Percentiles rank a stretch among this genome's conserved stretches.
These are phyloP conservation scores for Striga asiatica DNA, from an alignment of 257 asterid species.

Conservation along the genomic window DNA sequence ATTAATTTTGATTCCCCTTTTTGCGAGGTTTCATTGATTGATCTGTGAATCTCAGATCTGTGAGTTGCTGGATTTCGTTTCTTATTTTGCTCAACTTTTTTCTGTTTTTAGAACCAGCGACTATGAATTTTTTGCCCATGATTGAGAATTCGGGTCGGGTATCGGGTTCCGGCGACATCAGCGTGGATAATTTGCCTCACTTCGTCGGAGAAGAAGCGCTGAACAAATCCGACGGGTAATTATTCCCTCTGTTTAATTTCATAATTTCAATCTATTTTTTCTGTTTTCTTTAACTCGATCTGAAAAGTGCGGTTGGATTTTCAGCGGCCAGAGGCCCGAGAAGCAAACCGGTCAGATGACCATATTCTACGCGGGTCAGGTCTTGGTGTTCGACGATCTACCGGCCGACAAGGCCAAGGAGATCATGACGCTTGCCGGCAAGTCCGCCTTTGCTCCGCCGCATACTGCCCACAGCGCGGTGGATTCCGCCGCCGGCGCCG, in stretches of 20 bases:
- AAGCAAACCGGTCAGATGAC: slow-evolving; percentile 27
- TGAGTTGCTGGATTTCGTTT: slow-evolving; percentile 7
- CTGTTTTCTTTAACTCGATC: too few species aligned
- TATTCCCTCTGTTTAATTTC: not conserved
- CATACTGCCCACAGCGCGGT: not conserved
- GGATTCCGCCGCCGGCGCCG: slow-evolving; percentile 27
- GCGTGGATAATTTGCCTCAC: not conserved
- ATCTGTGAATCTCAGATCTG: too few species aligned
- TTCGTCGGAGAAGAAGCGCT: slow-evolving; percentile 13
- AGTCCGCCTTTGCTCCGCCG: slow-evolving; percentile 20
- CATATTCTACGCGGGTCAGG: slow-evolving; percentile 37
- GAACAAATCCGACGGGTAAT: slow-evolving; percentile 18
- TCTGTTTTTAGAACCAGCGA: slow-evolving; percentile 6
- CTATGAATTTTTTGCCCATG: slow-evolving; percentile 25
- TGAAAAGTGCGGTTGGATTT: too few species aligned
- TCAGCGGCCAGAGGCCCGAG: slow-evolving; percentile 18
- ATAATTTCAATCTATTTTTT: not conserved
- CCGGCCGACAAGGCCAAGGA: slow-evolving; percentile 41
- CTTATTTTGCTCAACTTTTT: slow-evolving; percentile 8
- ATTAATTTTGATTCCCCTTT: not conserved
- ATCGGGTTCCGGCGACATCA: not conserved
- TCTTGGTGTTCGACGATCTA: slow-evolving; percentile 26
- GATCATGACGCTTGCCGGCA: slow-evolving; percentile 23
- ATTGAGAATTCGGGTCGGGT: slow-evolving; percentile 19
- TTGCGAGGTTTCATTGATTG: not conserved